Percentiles rank a stretch among this genome's conserved stretches.
These are phyloP conservation scores for Hemileccinum impolitum DNA, from an alignment of 768 basidiomycete genomes.

Conservation along the genomic window DNA sequence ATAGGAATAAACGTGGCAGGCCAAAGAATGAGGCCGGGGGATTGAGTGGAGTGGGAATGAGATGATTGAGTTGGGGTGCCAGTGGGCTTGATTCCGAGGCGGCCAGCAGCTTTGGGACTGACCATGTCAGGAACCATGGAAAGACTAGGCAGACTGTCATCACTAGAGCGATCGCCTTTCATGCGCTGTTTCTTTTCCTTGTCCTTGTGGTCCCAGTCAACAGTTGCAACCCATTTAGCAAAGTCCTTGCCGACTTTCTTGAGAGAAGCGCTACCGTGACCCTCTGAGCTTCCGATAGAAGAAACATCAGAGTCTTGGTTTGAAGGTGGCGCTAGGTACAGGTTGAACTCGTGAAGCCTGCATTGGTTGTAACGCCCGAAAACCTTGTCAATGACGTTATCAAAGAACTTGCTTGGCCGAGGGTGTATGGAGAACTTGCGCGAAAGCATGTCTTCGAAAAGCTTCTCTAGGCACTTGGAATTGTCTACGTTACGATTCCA, in stretches of 20 bases:
- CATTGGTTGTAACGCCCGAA: constrained; percentile 49
- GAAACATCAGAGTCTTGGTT: constrained; percentile 18
- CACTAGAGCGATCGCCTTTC: constrained; percentile 27
- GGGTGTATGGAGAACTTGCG: constrained; percentile 50
- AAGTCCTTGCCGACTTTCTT: constrained; percentile 33
- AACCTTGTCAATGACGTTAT: constrained; percentile 39
- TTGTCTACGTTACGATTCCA: constrained; percentile 41
- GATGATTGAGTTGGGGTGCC: constrained; percentile 13
- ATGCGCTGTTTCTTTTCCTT: constrained; percentile 21
- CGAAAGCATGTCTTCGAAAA: constrained; percentile 59
- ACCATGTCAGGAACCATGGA: constrained; percentile 27
- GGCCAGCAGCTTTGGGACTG: constrained; percentile 36
- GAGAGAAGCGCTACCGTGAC: constrained; percentile 17
- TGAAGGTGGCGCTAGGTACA: constrained; percentile 53
- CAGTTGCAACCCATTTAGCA: constrained; percentile 34
- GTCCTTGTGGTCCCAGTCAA: constrained; percentile 36
- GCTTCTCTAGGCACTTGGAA: constrained; percentile 48
- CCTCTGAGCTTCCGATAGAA: constrained; percentile 25
- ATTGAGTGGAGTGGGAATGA: constrained; percentile 41
- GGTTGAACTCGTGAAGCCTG: constrained; percentile 46
- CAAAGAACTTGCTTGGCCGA: constrained; percentile 49
- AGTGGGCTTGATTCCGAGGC: constrained; percentile 33
- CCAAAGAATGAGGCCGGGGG: constrained; percentile 60
- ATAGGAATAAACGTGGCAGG: constrained; percentile 59
- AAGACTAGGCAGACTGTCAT: constrained; percentile 19